Conservation (phyloP, 83 land plant species). For the Picea abies region DNA sequence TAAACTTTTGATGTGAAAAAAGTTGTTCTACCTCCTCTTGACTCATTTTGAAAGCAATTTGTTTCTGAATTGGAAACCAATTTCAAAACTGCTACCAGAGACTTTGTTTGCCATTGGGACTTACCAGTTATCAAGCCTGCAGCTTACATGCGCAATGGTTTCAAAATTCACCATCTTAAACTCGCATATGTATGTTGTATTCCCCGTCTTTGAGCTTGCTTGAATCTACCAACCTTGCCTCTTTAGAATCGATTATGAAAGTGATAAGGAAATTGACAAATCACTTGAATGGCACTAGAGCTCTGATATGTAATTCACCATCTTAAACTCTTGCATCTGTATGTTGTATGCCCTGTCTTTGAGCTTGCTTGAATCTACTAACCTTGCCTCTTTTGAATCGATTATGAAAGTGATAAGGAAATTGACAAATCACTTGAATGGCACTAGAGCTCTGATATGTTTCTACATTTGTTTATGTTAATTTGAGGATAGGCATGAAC, state of each 20-base stretch:
- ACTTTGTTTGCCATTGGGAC: neutral
- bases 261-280: neutral
- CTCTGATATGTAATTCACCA: neutral
- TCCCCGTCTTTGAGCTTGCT: neutral
- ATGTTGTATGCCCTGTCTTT: neutral
- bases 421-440: neutral
- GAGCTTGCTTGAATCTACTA: neutral
- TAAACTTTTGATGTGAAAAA: too few species aligned
- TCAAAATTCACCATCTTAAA: neutral
- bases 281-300: neutral
- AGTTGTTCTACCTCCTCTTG: too few species aligned
- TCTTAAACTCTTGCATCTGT: too few species aligned
- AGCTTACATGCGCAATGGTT: neutral
- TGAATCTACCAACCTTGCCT: neutral
- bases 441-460: neutral
- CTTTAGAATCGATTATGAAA: neutral
- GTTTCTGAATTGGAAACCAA: neutral
- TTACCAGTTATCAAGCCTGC: neutral
- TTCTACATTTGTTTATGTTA: constrained; percentile 1
- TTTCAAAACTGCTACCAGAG: neutral
- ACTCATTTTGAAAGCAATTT: neutral
- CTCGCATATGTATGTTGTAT: neutral
- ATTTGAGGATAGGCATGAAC: neutral
- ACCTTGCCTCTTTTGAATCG: neutral
- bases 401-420: neutral